Evolutionary conservation across 2,329 filamentous ascomycete species (phyloP).

Genomic region (Cladophialophora bantiana): DNA sequence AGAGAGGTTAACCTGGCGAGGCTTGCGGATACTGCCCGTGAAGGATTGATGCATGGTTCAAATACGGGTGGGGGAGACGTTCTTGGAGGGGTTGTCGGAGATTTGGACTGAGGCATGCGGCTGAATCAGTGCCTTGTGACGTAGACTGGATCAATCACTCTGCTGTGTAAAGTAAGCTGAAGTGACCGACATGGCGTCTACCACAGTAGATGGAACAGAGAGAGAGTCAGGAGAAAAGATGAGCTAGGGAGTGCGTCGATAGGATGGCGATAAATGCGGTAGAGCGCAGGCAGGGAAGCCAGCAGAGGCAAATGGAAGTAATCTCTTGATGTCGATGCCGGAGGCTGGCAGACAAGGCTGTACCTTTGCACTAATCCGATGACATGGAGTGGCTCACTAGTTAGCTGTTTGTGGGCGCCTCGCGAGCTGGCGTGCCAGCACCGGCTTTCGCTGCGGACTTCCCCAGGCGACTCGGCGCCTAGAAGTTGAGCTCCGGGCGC

Average conservation of each 20-base stretch:
- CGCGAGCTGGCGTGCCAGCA: neutral
- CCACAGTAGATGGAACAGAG: too few relatives aligned
- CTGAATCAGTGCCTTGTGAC: neutral
- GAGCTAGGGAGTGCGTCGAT: neutral
- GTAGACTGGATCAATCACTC: neutral
- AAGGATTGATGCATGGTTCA: slow-evolving; percentile 86
- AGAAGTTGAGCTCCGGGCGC: neutral
- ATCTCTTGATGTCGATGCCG: neutral
- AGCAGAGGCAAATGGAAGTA: slow-evolving; percentile 20
- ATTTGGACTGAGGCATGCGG: neutral
- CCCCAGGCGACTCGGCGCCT: neutral
- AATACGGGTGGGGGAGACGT: slow-evolving; percentile 3
- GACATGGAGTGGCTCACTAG: neutral
- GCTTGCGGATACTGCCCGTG: slow-evolving; percentile 82
- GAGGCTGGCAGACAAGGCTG: neutral
- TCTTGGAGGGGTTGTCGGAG: slow-evolving; percentile 1
- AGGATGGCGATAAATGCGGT: neutral
- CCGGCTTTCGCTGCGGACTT: neutral
- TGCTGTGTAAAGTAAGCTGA: neutral
- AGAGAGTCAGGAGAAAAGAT: too few relatives aligned
- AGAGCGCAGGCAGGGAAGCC: slow-evolving; percentile 4
- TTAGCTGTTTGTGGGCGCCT: neutral
- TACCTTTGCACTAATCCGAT: neutral
- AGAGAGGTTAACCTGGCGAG: slow-evolving; percentile 91
- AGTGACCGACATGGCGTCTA: neutral